These are phyloP conservation scores for Gymnopilus junonius DNA, from an alignment of 768 basidiomycete species.

Conservation along the genomic window DNA sequence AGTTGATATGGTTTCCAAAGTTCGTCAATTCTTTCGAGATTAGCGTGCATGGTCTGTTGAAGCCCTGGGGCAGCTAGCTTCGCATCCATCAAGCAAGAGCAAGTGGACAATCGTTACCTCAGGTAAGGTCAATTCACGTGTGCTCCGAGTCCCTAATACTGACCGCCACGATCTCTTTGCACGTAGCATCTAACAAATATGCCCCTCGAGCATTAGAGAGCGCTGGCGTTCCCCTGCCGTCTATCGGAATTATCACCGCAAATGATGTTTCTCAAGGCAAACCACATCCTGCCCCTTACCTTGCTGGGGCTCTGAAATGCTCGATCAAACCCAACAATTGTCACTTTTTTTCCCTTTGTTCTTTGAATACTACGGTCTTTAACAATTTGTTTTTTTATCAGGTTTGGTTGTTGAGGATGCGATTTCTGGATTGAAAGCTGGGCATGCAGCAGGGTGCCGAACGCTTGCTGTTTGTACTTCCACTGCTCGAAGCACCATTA, in stretches of 20 bases:
- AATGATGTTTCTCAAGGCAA: slow-evolving; percentile 76
- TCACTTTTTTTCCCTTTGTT: slow-evolving; percentile 30
- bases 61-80: slow-evolving; percentile 30
- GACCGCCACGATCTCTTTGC: background rate
- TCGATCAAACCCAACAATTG: slow-evolving; percentile 62
- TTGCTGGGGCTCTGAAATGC: slow-evolving; percentile 70
- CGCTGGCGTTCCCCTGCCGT: slow-evolving; percentile 63
- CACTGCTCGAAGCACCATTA: slow-evolving; percentile 58
- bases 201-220: slow-evolving; percentile 68
- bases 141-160: background rate
- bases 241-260: slow-evolving; percentile 69
- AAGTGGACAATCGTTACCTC: slow-evolving; percentile 90
- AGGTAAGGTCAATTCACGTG: slow-evolving; percentile 41
- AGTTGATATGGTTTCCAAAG: slow-evolving; percentile 55
- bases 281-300: slow-evolving; percentile 88
- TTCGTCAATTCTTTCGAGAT: slow-evolving; percentile 25
- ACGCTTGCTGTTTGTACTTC: slow-evolving; percentile 88
- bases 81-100: slow-evolving; percentile 25
- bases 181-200: slow-evolving; percentile 73
- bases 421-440: slow-evolving; percentile 78
- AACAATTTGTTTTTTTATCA: slow-evolving; percentile 29
- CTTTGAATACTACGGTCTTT: background rate
- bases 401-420: slow-evolving; percentile 92
- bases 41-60: background rate
- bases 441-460: slow-evolving; percentile 73